Evolutionary conservation across 768 basidiomycete species (phyloP).

Genomic region (Xerocomus spinulosus): DNA sequence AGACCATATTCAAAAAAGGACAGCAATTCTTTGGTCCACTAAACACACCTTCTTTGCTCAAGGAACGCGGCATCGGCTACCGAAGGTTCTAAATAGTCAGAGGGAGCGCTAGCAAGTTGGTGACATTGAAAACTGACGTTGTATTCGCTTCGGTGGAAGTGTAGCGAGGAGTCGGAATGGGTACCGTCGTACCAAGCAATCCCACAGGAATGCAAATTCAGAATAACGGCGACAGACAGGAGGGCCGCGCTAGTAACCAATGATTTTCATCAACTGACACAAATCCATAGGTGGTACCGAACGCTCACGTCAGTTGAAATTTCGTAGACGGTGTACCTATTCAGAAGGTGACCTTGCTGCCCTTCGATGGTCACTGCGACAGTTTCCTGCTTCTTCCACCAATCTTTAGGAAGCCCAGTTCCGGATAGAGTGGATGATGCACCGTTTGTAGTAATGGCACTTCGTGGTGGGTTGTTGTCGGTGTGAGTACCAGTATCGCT

Average conservation of each 20-base stretch:
- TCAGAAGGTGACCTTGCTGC: constrained; percentile 89
- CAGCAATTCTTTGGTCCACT: background rate
- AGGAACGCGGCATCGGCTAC: constrained; percentile 85
- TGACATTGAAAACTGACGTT: constrained; percentile 51
- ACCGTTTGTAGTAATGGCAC: constrained; percentile 34
- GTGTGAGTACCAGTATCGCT: constrained; percentile 28
- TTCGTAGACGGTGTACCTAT: constrained; percentile 82
- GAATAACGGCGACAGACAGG: constrained; percentile 85
- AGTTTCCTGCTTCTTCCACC: constrained; percentile 83
- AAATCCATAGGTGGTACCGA: constrained; percentile 1
- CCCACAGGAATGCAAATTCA: constrained; percentile 90
- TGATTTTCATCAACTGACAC: constrained; percentile 6
- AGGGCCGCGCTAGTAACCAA: constrained; percentile 47
- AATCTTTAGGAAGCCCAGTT: constrained; percentile 68
- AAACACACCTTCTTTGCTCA: constrained; percentile 74
- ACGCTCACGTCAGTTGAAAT: constrained; percentile 69
- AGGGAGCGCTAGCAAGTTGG: background rate
- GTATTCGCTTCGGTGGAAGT: constrained; percentile 89
- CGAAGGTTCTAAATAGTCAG: constrained; percentile 7
- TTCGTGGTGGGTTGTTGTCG: constrained; percentile 23
- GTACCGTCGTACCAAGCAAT: constrained; percentile 79
- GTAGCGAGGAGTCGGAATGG: constrained; percentile 88
- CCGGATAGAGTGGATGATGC: constrained; percentile 59
- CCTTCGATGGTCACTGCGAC: constrained; percentile 72
- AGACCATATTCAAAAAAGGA: background rate